Conservation (phyloP, 257 asterid genomes). For the Salvia rosmarinus region DNA sequence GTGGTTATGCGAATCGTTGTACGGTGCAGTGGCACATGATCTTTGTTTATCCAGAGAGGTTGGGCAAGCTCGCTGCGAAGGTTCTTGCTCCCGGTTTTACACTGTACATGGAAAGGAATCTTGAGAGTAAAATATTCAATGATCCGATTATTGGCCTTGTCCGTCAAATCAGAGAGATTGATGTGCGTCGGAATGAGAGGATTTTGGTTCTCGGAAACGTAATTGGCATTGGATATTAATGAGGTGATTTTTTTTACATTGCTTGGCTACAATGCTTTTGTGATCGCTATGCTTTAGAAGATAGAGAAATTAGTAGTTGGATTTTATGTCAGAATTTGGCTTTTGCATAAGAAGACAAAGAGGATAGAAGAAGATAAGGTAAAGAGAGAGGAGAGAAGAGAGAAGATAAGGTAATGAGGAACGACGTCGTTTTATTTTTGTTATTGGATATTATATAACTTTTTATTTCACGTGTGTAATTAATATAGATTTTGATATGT, state of each 20-base stretch:
- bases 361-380: too few relatives aligned
- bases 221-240: slow-evolving; percentile 61
- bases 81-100: slow-evolving; percentile 68
- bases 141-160: slow-evolving; percentile 86
- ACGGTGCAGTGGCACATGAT: slow-evolving; percentile 96
- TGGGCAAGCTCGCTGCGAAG: slow-evolving; percentile 77
- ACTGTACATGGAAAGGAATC: slow-evolving; percentile 81
- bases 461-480: too few relatives aligned
- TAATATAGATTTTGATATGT: too few relatives aligned
- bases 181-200: slow-evolving; percentile 73
- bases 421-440: too few relatives aligned
- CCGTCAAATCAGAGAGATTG: slow-evolving; percentile 78
- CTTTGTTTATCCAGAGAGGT: slow-evolving; percentile 72
- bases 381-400: too few relatives aligned
- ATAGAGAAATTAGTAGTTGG: background rate
- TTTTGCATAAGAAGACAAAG: too few relatives aligned
- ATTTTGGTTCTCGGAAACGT: slow-evolving; percentile 60
- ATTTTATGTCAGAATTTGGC: too few relatives aligned
- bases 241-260: slow-evolving; percentile 27
- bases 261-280: slow-evolving; percentile 30
- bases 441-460: too few relatives aligned
- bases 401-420: too few relatives aligned
- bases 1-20: slow-evolving; percentile 79
- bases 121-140: slow-evolving; percentile 77
- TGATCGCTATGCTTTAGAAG: slow-evolving; percentile 23